Evolutionary conservation across 1,284 basidiomycete genomes (phyloP).

Genomic region (Heterobasidion irregulare): DNA sequence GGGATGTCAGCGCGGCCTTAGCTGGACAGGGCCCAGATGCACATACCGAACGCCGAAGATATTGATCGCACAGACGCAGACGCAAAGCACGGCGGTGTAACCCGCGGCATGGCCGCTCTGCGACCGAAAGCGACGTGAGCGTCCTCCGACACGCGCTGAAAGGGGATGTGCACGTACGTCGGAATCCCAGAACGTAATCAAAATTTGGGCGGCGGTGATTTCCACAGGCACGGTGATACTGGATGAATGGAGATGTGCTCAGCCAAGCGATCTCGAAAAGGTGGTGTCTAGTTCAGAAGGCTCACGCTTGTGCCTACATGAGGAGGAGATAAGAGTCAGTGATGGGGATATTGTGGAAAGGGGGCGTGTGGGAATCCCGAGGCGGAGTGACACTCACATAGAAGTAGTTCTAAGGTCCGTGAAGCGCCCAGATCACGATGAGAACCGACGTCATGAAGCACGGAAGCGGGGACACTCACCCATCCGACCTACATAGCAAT

Average conservation of each 20-base stretch:
- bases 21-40: not conserved
- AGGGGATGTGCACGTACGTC: slow-evolving; percentile 29
- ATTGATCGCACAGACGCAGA: slow-evolving; percentile 62
- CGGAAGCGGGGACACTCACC: slow-evolving; percentile 16
- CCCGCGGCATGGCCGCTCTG: slow-evolving; percentile 43
- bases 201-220: slow-evolving; percentile 65
- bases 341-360: no score
- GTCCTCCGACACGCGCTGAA: not conserved
- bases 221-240: slow-evolving; percentile 62
- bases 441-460: not conserved
- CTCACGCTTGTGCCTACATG: slow-evolving; percentile 11
- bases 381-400: slow-evolving; percentile 26
- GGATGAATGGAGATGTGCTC: not conserved
- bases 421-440: not conserved
- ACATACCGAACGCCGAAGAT: slow-evolving; percentile 62
- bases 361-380: no score
- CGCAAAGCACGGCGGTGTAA: slow-evolving; percentile 58
- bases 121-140: not conserved
- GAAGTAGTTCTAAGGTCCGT: slow-evolving; percentile 28
- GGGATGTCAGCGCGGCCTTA: not conserved
- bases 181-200: slow-evolving; percentile 74
- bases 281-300: not conserved
- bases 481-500: slow-evolving; percentile 30
- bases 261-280: not conserved
- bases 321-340: not conserved